Conservation (phyloP, 2,329 filamentous ascomycete genomes). For the Westerdykella ornata region DNA sequence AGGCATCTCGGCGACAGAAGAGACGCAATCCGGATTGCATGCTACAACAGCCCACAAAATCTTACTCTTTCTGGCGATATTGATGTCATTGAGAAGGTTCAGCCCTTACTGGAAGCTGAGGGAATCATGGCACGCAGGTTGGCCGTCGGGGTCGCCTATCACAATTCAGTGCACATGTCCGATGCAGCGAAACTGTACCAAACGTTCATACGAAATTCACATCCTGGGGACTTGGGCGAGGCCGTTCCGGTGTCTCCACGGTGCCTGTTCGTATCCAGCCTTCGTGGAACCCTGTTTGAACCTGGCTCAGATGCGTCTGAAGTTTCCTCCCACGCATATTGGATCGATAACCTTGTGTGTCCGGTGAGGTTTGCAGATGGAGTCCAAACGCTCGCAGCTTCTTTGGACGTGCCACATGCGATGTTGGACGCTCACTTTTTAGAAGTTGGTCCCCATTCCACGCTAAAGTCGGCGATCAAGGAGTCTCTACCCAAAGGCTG, state of each 20-base stretch:
- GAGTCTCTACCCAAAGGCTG: not conserved
- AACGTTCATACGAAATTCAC: too few species aligned
- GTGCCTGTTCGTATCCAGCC: too few species aligned
- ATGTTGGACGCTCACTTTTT: slow-evolving; percentile 24
- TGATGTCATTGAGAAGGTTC: slow-evolving; percentile 27
- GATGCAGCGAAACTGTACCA: slow-evolving; percentile 8
- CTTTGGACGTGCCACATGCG: too few species aligned
- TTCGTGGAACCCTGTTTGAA: too few species aligned
- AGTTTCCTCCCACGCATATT: slow-evolving; percentile 16
- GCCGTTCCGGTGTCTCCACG: too few species aligned
- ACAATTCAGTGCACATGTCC: slow-evolving; percentile 37
- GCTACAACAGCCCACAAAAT: slow-evolving; percentile 35
- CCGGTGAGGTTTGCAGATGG: slow-evolving; percentile 27
- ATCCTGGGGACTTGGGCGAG: too few species aligned
- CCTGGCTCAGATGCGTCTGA: too few species aligned
- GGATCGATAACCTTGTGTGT: slow-evolving; percentile 35
- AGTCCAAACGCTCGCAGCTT: too few species aligned
- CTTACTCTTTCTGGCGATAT: slow-evolving; percentile 41
- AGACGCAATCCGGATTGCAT: slow-evolving; percentile 2
- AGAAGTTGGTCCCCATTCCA: slow-evolving; percentile 44
- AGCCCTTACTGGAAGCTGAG: slow-evolving; percentile 26
- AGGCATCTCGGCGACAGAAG: too few species aligned
- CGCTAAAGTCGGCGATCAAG: slow-evolving; percentile 30
- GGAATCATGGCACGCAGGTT: slow-evolving; percentile 35
- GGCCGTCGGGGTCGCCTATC: slow-evolving; percentile 40